phyloP scores from a whole-genome alignment of 2,329 filamentous ascomycete genomes.

The Grosmannia clavigera region DNA sequence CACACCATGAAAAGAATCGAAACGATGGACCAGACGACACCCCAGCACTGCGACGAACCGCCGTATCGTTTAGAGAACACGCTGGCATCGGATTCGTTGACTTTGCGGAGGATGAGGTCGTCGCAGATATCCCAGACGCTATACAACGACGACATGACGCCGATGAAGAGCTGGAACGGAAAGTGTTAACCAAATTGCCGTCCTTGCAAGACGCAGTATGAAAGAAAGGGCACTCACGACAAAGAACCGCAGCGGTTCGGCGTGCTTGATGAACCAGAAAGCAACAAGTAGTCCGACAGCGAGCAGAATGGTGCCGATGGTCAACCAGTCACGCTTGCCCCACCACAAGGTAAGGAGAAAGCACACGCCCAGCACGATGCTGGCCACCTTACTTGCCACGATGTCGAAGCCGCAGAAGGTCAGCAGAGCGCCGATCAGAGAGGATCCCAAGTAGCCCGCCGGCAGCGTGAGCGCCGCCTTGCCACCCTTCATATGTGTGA shows the following conservation, averaged over 20 bases:
- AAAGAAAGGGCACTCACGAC: conserved; percentile 6
- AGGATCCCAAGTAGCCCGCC: conserved; percentile 67
- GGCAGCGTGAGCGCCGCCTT: conserved; percentile 59
- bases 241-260: conserved; percentile 59
- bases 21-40: conserved; percentile 64
- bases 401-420: conserved; percentile 76
- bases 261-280: conserved; percentile 71
- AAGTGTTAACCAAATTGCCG: neutral
- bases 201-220: neutral
- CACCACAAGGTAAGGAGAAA: conserved; percentile 75
- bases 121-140: conserved; percentile 81
- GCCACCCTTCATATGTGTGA: conserved; percentile 66
- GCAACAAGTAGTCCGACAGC: conserved; percentile 59
- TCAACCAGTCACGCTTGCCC: conserved; percentile 68
- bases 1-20: conserved; percentile 58
- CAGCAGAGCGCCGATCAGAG: conserved; percentile 62
- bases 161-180: conserved; percentile 52
- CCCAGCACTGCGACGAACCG: conserved; percentile 71
- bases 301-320: conserved; percentile 55
- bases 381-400: conserved; percentile 68
- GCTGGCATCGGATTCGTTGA: conserved; percentile 67
- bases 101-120: conserved; percentile 67
- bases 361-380: conserved; percentile 58
- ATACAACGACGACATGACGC: conserved; percentile 70
- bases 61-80: conserved; percentile 69